Evolutionary conservation across 2,329 filamentous ascomycete genomes (phyloP), one percentile per base, ranked within the genome.

Genomic region (Hymenotorrendiella dingleyae): DNA sequence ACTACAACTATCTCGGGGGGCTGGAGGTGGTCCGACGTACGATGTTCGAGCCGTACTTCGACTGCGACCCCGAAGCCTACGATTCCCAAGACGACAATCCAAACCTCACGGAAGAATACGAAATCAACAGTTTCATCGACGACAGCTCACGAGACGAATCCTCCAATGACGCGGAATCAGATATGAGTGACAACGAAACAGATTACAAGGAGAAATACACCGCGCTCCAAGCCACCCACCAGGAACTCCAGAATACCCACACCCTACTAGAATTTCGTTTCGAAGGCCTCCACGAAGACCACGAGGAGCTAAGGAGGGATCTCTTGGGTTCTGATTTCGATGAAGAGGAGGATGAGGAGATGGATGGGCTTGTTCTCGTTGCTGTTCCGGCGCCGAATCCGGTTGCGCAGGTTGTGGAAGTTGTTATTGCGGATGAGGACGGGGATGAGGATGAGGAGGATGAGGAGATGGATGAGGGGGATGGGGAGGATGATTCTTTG

Each of bases 401-500:
- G 5, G 20, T 50, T 2, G n/a, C n/a, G n/a, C n/a, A n/a, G n/a
- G 20, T 53, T 6, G 44, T 45, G 6, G 55, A 59, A 9, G 35
- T 59, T 16, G 38, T 56, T 4, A 27, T 55, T 6, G 45, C 48
- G 24, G 43, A 47, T n/a, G 26, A 41, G n/a, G 54, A 50, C 11
- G 45, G 47, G 21, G 46, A 44, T 36, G 46, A 47, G 27, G 42
- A 49, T 6, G 42, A 44, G 12, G 58, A 58, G n/a, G 42, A 52
- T 22, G 12, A 26, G 24, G 14, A 43, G 26, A 35, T 22, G 44
- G 16, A 66, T 40, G 52, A 62, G 14, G 67, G 67, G 20, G 68
- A 62, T 14, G 61, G 56, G 8, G 64, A 62, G 49, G 63, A 63
- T 8, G 68, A 62, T 9, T 71, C 27, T 29, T 12, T 11, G 12